phyloP scores from a whole-genome alignment of 805 yeast species.

The Saccharomyces jurei region DNA sequence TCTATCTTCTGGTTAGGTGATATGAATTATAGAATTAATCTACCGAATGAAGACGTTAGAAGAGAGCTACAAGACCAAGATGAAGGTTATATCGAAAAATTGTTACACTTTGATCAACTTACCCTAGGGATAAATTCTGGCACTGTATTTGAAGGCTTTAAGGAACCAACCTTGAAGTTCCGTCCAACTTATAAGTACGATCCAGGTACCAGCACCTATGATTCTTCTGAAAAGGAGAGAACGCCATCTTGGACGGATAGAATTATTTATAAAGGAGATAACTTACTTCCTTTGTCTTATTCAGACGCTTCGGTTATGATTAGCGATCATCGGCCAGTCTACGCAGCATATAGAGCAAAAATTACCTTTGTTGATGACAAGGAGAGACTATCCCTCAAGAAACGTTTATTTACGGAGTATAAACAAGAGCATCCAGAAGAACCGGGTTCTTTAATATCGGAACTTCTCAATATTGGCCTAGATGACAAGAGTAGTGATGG shows the following conservation, averaged over 20 bases:
- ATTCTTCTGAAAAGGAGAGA: constrained; percentile 84
- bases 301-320: constrained; percentile 53
- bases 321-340: constrained; percentile 93
- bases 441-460: constrained; percentile 12
- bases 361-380: constrained; percentile 65
- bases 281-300: constrained; percentile 58
- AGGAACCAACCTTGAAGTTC: constrained; percentile 70
- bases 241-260: constrained; percentile 97
- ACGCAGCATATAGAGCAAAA: constrained; percentile 59
- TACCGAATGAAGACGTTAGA: constrained; percentile 70
- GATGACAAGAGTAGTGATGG: constrained; percentile 4
- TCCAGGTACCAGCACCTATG: constrained; percentile 71
- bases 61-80: constrained; percentile 40
- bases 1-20: constrained; percentile 92
- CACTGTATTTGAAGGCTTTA: constrained; percentile 65
- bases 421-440: constrained; percentile 33
- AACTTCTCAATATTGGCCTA: constrained; percentile 12
- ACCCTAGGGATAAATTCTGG: constrained; percentile 63
- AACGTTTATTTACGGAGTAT: constrained; percentile 52
- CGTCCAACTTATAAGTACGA: constrained; percentile 91
- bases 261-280: constrained; percentile 55
- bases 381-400: constrained; percentile 45
- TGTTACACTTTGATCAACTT: constrained; percentile 73
- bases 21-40: constrained; percentile 70
- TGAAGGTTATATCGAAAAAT: constrained; percentile 30